Conservation (phyloP, 352 stramenopile species). For the Poterioochromonas sp. region DNA sequence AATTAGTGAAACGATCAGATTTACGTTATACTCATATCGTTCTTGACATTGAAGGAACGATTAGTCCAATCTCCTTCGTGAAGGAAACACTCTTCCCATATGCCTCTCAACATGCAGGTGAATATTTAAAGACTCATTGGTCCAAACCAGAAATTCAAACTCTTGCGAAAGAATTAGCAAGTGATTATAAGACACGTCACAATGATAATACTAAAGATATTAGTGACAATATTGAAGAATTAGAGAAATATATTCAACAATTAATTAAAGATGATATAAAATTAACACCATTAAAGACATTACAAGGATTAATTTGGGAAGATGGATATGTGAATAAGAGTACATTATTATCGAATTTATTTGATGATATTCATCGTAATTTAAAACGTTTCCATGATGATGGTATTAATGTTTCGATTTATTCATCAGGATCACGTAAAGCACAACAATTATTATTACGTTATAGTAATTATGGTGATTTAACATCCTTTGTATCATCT, state of each 20-base stretch:
- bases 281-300: conserved; percentile 60
- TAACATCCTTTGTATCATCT: conserved; percentile 57
- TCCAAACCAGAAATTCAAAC: conserved; percentile 34
- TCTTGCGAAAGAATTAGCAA: not conserved
- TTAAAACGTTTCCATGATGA: conserved; percentile 57
- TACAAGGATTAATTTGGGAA: conserved; percentile 74
- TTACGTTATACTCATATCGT: conserved; percentile 51
- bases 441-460: conserved; percentile 72
- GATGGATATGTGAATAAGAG: conserved; percentile 60
- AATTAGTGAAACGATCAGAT: not conserved
- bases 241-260: not conserved
- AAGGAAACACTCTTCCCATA: conserved; percentile 86
- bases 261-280: conserved; percentile 57
- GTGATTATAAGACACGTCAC: conserved; percentile 34
- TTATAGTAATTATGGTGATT: conserved; percentile 58
- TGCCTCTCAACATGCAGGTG: conserved; percentile 55
- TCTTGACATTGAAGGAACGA: conserved; percentile 90
- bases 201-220: not conserved
- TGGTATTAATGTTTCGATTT: conserved; percentile 75
- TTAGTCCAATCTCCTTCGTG: conserved; percentile 88
- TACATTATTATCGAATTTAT: conserved; percentile 74
- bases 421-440: conserved; percentile 76
- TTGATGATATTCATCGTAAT: conserved; percentile 72
- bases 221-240: not conserved
- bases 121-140: conserved; percentile 56